Conservation (phyloP, 345 rosid species). For the Lumnitzera littorea region DNA sequence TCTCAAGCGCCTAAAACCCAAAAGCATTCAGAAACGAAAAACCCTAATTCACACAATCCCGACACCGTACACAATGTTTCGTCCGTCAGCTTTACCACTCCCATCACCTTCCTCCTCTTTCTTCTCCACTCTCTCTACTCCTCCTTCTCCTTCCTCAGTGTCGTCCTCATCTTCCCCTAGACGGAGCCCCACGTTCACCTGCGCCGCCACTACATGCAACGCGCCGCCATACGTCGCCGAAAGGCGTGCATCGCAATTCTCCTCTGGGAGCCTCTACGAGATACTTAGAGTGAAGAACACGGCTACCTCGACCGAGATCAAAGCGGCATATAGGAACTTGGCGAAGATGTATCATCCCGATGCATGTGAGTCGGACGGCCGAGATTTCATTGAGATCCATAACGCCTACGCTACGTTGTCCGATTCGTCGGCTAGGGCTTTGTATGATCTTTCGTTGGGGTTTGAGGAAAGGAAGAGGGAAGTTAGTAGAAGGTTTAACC, state of each 20-base stretch:
- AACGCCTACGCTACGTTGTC: conserved; percentile 66
- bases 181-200: neutral
- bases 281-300: conserved; percentile 8
- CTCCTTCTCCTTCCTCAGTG: too few relatives aligned
- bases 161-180: neutral
- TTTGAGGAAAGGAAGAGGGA: conserved; percentile 9
- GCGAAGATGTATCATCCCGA: conserved; percentile 15
- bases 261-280: conserved; percentile 22
- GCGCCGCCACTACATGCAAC: too few relatives aligned
- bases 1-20: too few relatives aligned
- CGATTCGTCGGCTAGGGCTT: conserved; percentile 65
- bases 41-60: too few relatives aligned
- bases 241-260: conserved; percentile 49
- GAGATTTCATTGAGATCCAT: conserved; percentile 60
- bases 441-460: conserved; percentile 53
- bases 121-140: too few relatives aligned
- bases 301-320: conserved; percentile 15
- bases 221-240: conserved; percentile 22
- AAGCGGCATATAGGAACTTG: conserved; percentile 11
- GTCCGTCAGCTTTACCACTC: too few relatives aligned
- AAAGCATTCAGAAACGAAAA: too few relatives aligned
- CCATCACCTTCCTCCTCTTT: too few relatives aligned
- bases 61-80: too few relatives aligned
- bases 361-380: conserved; percentile 28
- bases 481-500: too few relatives aligned